phyloP scores from a whole-genome alignment of 2,329 filamentous ascomycete genomes.

The Alternaria tenuissima region DNA sequence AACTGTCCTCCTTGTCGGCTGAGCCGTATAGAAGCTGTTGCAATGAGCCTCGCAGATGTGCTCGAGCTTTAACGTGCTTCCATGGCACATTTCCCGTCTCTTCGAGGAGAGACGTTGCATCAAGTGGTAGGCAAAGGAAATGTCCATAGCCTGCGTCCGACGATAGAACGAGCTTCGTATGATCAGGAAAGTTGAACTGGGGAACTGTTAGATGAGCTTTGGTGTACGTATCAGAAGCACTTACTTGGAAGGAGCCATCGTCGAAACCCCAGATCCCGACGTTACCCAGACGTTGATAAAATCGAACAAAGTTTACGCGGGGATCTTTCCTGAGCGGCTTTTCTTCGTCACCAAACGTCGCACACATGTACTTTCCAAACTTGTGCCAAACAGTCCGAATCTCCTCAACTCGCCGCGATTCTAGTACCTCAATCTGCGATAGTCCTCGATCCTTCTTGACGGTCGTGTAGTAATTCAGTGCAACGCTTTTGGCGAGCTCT shows the following conservation, averaged over 20 bases:
- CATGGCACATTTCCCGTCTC: slow-evolving; percentile 69
- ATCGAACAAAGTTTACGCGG: slow-evolving; percentile 69
- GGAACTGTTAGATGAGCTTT: slow-evolving; percentile 9
- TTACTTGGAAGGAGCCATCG: slow-evolving; percentile 79
- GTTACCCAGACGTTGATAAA: slow-evolving; percentile 82
- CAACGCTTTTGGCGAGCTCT: slow-evolving; percentile 53
- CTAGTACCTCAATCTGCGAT: slow-evolving; percentile 65
- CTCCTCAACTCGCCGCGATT: slow-evolving; percentile 65
- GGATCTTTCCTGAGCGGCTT: slow-evolving; percentile 59
- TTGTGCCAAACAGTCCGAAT: slow-evolving; percentile 70
- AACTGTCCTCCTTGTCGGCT: slow-evolving; percentile 58
- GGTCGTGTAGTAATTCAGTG: slow-evolving; percentile 77
- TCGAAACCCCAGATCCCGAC: slow-evolving; percentile 84
- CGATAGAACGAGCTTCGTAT: slow-evolving; percentile 84
- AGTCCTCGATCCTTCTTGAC: slow-evolving; percentile 68
- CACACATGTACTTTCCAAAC: slow-evolving; percentile 74
- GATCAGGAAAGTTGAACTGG: slow-evolving; percentile 88
- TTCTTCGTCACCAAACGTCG: slow-evolving; percentile 53
- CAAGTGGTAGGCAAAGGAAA: slow-evolving; percentile 78
- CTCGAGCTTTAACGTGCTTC: slow-evolving; percentile 72
- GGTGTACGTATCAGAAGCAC: slow-evolving; percentile 15
- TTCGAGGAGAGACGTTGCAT: slow-evolving; percentile 72
- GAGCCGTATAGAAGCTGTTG: slow-evolving; percentile 74
- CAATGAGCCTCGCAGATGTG: slow-evolving; percentile 74
- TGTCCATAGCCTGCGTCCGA: slow-evolving; percentile 77